These are phyloP conservation scores for Terana coerulea DNA, from an alignment of 768 basidiomycete genomes.

Conservation along the genomic window DNA sequence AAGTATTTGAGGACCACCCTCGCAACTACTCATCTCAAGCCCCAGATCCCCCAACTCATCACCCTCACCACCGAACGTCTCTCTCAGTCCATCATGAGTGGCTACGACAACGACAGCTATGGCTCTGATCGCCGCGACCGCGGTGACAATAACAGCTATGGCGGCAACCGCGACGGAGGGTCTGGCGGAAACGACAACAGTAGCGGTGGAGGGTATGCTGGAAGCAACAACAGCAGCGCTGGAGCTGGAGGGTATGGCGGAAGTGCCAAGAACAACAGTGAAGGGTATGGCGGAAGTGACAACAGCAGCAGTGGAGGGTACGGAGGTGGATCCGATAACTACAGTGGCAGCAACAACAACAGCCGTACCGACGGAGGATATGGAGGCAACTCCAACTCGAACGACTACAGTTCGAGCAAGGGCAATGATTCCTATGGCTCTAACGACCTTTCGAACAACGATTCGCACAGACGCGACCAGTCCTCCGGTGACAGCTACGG, in stretches of 20 bases:
- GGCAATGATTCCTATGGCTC: constrained; percentile 1
- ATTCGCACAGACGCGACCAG: neutral
- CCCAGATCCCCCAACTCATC: neutral
- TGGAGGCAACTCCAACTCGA: neutral
- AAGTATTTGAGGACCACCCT: neutral
- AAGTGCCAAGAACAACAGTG: neutral
- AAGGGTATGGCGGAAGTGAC: neutral
- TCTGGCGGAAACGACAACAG: neutral
- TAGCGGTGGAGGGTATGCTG: neutral
- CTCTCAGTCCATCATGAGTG: neutral
- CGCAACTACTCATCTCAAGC: neutral
- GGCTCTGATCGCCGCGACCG: neutral
- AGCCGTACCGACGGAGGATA: neutral
- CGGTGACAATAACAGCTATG: constrained; percentile 6
- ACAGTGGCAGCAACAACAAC: neutral
- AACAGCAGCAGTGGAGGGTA: neutral
- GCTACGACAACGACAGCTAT: constrained; percentile 9
- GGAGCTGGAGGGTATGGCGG: neutral
- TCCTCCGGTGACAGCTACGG: neutral
- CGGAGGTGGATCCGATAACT: neutral
- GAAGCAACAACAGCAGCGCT: neutral
- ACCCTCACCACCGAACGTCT: neutral
- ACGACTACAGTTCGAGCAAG: constrained; percentile 2
- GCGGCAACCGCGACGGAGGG: constrained; percentile 10
- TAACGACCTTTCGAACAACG: neutral